A percentile compares a stretch with the other conserved stretches of the same genome.
Conservation (phyloP, 306 rosid species). For the Fagus crenata region DNA sequence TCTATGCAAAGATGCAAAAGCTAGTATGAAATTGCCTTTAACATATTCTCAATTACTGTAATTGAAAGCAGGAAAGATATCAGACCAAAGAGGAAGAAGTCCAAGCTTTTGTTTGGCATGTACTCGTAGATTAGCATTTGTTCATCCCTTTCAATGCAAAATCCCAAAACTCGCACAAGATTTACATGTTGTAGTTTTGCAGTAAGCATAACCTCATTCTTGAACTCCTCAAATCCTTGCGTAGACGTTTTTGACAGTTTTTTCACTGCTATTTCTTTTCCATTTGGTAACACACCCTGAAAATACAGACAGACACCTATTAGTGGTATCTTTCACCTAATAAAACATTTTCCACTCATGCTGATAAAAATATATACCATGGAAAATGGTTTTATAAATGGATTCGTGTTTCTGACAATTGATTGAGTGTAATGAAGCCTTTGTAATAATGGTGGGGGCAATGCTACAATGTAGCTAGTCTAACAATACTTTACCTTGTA, state of each 20-base stretch:
- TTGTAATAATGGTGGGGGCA: too few species aligned
- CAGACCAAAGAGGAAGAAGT: conserved; percentile 48
- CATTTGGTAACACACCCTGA: conserved; percentile 43
- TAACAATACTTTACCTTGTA: too few species aligned
- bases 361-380: too few species aligned
- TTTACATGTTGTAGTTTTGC: conserved; percentile 54
- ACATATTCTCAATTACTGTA: not conserved
- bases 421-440: too few species aligned
- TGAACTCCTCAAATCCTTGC: conserved; percentile 44
- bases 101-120: conserved; percentile 54
- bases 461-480: too few species aligned
- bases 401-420: too few species aligned
- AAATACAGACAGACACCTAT: too few species aligned
- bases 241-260: conserved; percentile 47
- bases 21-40: too few species aligned
- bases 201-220: conserved; percentile 43
- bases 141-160: conserved; percentile 41
- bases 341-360: too few species aligned
- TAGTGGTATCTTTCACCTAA: too few species aligned
- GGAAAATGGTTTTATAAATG: too few species aligned
- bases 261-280: conserved; percentile 51
- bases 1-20: too few species aligned
- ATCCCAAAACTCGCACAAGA: conserved; percentile 54
- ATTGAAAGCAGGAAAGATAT: not conserved
- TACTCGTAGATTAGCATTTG: conserved; percentile 50